phyloP scores from a whole-genome alignment of 768 basidiomycete genomes.

The Trametopsis cervina region DNA sequence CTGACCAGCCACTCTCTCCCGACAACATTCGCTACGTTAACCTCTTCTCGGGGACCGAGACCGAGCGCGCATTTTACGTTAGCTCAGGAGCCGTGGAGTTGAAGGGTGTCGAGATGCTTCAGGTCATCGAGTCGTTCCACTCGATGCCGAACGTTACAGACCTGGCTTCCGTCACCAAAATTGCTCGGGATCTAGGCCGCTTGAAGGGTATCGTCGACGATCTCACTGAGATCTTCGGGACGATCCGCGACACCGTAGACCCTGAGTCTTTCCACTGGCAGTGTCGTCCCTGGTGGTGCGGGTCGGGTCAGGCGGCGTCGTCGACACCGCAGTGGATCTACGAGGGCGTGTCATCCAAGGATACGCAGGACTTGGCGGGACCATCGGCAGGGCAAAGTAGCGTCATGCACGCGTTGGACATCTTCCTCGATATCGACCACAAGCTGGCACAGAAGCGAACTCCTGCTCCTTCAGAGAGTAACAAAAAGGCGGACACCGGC shows the following conservation, averaged over 20 bases:
- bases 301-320: constrained; percentile 58
- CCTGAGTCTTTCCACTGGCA: constrained; percentile 87
- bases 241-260: constrained; percentile 65
- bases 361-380: constrained; percentile 65
- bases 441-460: constrained; percentile 64
- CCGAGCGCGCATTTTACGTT: constrained; percentile 83
- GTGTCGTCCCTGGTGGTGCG: constrained; percentile 90
- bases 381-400: constrained; percentile 94
- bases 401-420: constrained; percentile 78
- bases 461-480: constrained; percentile 57
- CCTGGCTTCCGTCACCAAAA: constrained; percentile 44
- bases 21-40: constrained; percentile 72
- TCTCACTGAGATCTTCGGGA: constrained; percentile 62
- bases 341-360: constrained; percentile 53
- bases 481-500: constrained; percentile 59
- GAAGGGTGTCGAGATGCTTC: constrained; percentile 78
- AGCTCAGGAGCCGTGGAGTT: constrained; percentile 82
- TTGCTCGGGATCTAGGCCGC: constrained; percentile 64
- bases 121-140: constrained; percentile 82
- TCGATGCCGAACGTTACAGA: constrained; percentile 59
- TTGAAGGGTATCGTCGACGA: constrained; percentile 67
- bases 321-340: constrained; percentile 60
- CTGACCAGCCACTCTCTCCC: constrained; percentile 48
- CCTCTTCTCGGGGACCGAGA: constrained; percentile 78
- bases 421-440: constrained; percentile 88